These are phyloP conservation scores for Fragaria vesca DNA, from an alignment of 306 rosid genomes.

Conservation along the genomic window DNA sequence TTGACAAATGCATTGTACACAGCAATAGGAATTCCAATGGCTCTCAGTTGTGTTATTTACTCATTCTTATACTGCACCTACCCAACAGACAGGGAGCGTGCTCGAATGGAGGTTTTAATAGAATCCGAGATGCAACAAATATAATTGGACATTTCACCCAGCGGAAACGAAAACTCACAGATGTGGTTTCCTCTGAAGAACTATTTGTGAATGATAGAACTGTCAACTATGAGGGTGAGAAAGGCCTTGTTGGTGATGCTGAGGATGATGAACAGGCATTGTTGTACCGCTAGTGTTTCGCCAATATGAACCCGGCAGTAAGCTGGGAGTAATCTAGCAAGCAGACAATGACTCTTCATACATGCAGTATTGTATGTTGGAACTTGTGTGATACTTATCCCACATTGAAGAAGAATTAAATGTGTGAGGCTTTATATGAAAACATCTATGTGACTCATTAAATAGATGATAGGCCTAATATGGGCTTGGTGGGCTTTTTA, in stretches of 20 bases:
- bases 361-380: no score
- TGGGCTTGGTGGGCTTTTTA: no score
- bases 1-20: constrained; percentile 52
- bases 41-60: constrained; percentile 53
- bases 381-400: no score
- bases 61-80: constrained; percentile 50
- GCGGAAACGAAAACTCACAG: constrained; percentile 18
- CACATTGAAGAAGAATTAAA: no score
- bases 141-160: constrained; percentile 17
- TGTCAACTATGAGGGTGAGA: constrained; percentile 46
- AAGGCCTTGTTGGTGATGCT: constrained; percentile 41
- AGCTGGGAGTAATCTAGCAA: constrained; percentile 21
- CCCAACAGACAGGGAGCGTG: constrained; percentile 56
- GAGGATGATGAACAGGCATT: constrained; percentile 54
- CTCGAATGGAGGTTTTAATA: constrained; percentile 49
- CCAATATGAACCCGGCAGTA: constrained; percentile 21
- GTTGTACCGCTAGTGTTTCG: constrained; percentile 48
- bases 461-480: no score
- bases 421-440: no score
- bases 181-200: constrained; percentile 33
- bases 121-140: constrained; percentile 54
- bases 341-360: neutral
- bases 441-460: no score
- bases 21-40: constrained; percentile 59
- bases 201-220: constrained; percentile 27